Evolutionary conservation across 2,329 filamentous ascomycete species (phyloP).

Genomic region (Neonectria hederae): DNA sequence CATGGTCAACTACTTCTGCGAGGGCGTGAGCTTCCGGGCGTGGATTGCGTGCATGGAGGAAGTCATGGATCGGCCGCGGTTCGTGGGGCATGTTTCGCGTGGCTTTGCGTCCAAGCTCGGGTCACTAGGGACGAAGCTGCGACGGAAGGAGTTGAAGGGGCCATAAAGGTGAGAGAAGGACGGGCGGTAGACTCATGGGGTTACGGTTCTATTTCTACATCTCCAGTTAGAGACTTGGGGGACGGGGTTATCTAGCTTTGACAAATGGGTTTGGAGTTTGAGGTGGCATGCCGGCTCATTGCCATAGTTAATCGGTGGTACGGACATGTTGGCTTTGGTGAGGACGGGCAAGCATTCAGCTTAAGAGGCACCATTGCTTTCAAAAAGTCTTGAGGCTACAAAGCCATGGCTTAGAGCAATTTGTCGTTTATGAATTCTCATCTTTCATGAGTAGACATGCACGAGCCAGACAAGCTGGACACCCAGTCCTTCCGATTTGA

Average conservation of each 20-base stretch:
- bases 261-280: background rate
- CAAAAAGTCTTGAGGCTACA: background rate
- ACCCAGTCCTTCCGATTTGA: too few relatives aligned
- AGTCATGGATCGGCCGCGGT: conserved; percentile 42
- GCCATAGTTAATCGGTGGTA: background rate
- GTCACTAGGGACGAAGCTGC: conserved; percentile 38
- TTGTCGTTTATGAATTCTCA: background rate
- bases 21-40: conserved; percentile 42
- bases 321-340: background rate
- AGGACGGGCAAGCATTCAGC: background rate
- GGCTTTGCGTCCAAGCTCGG: conserved; percentile 45
- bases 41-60: conserved; percentile 41
- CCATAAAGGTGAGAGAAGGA: conserved; percentile 23
- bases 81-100: conserved; percentile 45
- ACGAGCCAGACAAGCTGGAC: too few relatives aligned
- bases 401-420: background rate
- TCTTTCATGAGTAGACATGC: too few relatives aligned
- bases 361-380: background rate
- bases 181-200: background rate
- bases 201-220: background rate
- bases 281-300: background rate
- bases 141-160: conserved; percentile 43
- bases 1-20: conserved; percentile 48
- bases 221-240: background rate
- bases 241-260: background rate